Evolutionary conservation across 345 rosid genomes (phyloP), one percentile per base, ranked within the genome.

Genomic region (Schrenkiella parvula): DNA sequence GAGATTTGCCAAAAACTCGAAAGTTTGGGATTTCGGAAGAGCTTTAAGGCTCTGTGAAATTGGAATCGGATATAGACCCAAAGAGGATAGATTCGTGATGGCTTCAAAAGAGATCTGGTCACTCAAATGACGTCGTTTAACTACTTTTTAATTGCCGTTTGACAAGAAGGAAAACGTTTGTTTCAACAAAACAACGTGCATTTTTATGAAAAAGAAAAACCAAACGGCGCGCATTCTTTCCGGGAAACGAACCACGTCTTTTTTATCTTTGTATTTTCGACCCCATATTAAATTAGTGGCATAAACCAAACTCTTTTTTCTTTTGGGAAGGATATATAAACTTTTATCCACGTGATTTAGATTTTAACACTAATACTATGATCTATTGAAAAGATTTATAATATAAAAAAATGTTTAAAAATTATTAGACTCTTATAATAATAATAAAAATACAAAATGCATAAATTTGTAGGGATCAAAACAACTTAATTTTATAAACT

Each of bases 151-250:
- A 14, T 9, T 52, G 50, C 34, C 64, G 54, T 62, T 53, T 72
- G 2, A 42, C 17, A 34, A 64, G 19, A 2, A 22, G 1, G 26
- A 71, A 58, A 64, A 18, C 56, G 68, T 22, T 21, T 51, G 29
- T 11, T 44, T 42, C 17, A 17, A 39, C 1, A 50, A 37, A 63
- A 63, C 76, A 54, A 53, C 70, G 26, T 72, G 70, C 39, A 43
- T n/a, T 52, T 6, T 26, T 21, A 0, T 10, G 21, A 18, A 11
- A 3, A 56, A 0, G 3, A 8, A 17, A 38, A 38, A 0, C 13
- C 14, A 63, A 44, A 43, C 67, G 53, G 32, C 66, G 7, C 4
- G 66, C 66, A 28, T 28, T 63, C 54, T 37, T 14, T 8, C 6
- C 3, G 25, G 21, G 11, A 35, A 21, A 35, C 42, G 23, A 29